These are phyloP conservation scores for Jackrogersella multiformis DNA, from an alignment of 495 filamentous ascomycete genomes.

Conservation along the genomic window DNA sequence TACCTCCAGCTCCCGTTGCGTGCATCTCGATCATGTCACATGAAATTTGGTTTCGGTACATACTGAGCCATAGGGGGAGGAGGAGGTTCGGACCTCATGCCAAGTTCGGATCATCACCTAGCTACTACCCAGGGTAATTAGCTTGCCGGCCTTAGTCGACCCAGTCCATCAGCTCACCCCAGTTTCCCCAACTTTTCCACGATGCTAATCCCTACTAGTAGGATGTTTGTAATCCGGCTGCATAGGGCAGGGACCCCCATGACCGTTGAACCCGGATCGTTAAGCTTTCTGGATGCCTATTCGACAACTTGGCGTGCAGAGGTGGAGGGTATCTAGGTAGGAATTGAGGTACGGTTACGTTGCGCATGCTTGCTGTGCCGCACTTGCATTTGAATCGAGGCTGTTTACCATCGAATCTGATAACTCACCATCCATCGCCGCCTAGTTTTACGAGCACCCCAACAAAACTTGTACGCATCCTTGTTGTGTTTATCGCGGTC, in stretches of 20 bases:
- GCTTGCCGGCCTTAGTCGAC: conserved; percentile 11
- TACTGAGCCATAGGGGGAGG: not conserved
- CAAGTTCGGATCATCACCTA: conserved; percentile 32
- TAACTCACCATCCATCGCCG: not conserved
- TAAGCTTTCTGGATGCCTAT: conserved; percentile 29
- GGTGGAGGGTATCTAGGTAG: conserved; percentile 16
- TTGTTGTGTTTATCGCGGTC: not conserved
- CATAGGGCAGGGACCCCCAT: conserved; percentile 16
- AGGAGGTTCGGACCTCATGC: conserved; percentile 32
- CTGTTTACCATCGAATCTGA: conserved; percentile 11
- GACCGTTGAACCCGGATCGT: conserved; percentile 16
- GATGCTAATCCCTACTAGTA: conserved; percentile 26
- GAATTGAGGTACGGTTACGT: too few relatives aligned
- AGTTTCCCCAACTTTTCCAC: conserved; percentile 40
- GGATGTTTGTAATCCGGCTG: conserved; percentile 11
- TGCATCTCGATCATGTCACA: conserved; percentile 25
- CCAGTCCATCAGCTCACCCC: conserved; percentile 20
- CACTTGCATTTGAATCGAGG: conserved; percentile 9
- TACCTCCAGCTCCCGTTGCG: conserved; percentile 10
- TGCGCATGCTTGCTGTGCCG: conserved; percentile 1
- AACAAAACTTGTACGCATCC: not conserved
- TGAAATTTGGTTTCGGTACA: conserved; percentile 20
- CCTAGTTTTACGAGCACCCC: not conserved
- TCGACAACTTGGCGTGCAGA: conserved; percentile 19
- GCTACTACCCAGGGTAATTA: conserved; percentile 37